Evolutionary conservation across 345 rosid species (phyloP), one percentile per base, ranked within the genome.

Genomic region (Euphorbia pulcherrima): DNA sequence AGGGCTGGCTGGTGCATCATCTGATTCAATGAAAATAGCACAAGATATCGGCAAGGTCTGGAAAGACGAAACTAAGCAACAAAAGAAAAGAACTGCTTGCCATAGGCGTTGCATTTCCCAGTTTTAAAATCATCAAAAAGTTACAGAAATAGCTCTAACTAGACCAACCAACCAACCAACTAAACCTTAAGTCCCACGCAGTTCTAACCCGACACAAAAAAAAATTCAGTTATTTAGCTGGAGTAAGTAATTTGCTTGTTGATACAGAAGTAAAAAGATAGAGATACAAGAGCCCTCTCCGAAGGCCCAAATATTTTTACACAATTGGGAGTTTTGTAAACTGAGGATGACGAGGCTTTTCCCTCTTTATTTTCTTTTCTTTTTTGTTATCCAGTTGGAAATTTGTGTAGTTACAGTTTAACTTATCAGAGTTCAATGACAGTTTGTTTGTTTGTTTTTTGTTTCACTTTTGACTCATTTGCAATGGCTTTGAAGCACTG

Each of bases 1-100:
- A 86, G 98, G 98, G 71, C 83, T 93, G 27, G 81, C 90, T 0
- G 98, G 98, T 64, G 90, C 88, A 44, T 88, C 96, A 21, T 51
- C 61, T 6, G 79, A 75, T 53, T 74, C 79, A 11, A 40, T 33
- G 2, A 70, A 64, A 40, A 64, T 66, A 18, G 56, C 74, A 60
- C 33, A 51, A 30, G 79, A 75, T 59, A 54, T 75, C 14, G 63
- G 71, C 37, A 75, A 24, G 23, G 65, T 29, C 64, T 75, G 79
- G 79, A 75, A 75, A 52, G 79, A 75, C 53, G 79, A 75, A 66
- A 75, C 75, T 5, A 70, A 44, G 62, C 79, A 70, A 40, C 60
- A 59, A 24, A 75, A 46, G 68, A 70, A 54, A 51, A 56, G 44
- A 1, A 33, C 71, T 8, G 66, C 67, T 60, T 23, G 67, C 5